Conservation (phyloP, 108 stramenopile species). For the Chaetoceros tenuissimus region DNA sequence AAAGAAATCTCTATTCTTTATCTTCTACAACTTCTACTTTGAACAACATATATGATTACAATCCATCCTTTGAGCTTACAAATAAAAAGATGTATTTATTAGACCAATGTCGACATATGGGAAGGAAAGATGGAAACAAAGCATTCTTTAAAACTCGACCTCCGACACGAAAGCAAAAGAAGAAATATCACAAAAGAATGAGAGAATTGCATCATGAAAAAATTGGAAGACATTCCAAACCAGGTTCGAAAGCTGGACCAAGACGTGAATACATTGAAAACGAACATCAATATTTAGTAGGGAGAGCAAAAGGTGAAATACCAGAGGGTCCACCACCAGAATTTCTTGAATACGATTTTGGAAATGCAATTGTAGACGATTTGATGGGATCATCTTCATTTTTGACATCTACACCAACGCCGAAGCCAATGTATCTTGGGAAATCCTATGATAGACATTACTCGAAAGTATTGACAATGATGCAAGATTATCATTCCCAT, state of each 20-base stretch:
- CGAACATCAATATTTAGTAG: conserved; percentile 36
- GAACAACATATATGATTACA: too few species aligned
- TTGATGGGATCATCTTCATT: conserved; percentile 63
- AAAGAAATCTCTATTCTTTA: too few species aligned
- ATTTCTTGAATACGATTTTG: conserved; percentile 50
- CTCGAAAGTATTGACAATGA: conserved; percentile 33
- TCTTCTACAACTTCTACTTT: too few species aligned
- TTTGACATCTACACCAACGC: conserved; percentile 58
- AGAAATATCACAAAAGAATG: conserved; percentile 39
- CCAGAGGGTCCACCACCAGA: conserved; percentile 25
- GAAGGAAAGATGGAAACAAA: conserved; percentile 49
- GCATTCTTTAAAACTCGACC: conserved; percentile 47
- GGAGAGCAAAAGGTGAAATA: conserved; percentile 14
- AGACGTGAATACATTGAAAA: conserved; percentile 44
- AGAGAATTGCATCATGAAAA: conserved; percentile 25
- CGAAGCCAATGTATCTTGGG: conserved; percentile 62
- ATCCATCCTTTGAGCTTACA: background rate
- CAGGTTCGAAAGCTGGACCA: conserved; percentile 56
- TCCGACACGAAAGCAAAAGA: conserved; percentile 54
- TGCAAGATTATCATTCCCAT: conserved; percentile 21
- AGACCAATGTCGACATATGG: background rate
- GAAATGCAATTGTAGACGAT: conserved; percentile 72
- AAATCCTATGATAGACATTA: conserved; percentile 32
- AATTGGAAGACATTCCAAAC: conserved; percentile 41
- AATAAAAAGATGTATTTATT: background rate